A percentile compares a stretch with the other conserved stretches of the same genome.
Conservation (phyloP, 306 rosid species). For the barrel medic (Medicago truncatula) region MtrunA17r5.0-ANR NC_053048.1:1596501-1597000, state of each 20-base stretch:
- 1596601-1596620: constrained; percentile 29
- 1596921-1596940: too few relatives aligned
- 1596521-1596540: constrained; percentile 28
- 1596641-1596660: constrained; percentile 7
- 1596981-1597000: too few relatives aligned
- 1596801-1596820: too few relatives aligned
- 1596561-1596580: constrained; percentile 8
- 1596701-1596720: constrained; percentile 37
- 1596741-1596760: constrained; percentile 30
- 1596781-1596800: neutral
- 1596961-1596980: too few relatives aligned
- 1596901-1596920: too few relatives aligned
- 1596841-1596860: too few relatives aligned
- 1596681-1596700: constrained; percentile 39
- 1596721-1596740: constrained; percentile 40
- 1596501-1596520: constrained; percentile 33
- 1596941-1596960: too few relatives aligned
- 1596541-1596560: neutral
- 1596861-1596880: too few relatives aligned
- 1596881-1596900: too few relatives aligned
- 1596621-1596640: neutral
- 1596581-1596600: neutral
- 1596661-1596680: constrained; percentile 30
- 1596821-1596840: too few relatives aligned
- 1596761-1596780: constrained; percentile 8